phyloP scores from a whole-genome alignment of 2,329 filamentous ascomycete genomes.

The Juglanconis oblonga region DNA sequence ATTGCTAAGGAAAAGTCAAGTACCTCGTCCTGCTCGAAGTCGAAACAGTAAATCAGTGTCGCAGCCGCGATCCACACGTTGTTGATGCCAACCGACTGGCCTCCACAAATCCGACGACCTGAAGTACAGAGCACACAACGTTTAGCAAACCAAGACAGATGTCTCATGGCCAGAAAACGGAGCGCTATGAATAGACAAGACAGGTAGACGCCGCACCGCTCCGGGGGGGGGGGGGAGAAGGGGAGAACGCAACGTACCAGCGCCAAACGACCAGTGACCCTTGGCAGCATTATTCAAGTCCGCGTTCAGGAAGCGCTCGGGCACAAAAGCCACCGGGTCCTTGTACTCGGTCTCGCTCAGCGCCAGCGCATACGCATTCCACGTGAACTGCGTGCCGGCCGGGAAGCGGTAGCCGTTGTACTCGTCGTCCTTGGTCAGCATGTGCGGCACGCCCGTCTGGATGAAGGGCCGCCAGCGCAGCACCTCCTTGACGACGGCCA shows the following conservation, averaged over 20 bases:
- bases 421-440: slow-evolving; percentile 25
- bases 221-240: too few relatives aligned
- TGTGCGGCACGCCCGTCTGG: slow-evolving; percentile 32
- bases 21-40: slow-evolving; percentile 17
- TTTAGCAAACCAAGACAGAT: too few relatives aligned
- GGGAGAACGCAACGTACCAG: slow-evolving; percentile 17
- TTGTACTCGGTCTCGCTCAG: not conserved
- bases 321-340: not conserved
- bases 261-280: slow-evolving; percentile 33
- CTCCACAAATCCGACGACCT: slow-evolving; percentile 31
- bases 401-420: slow-evolving; percentile 20
- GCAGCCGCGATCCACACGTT: slow-evolving; percentile 30
- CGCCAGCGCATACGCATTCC: not conserved
- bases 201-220: not conserved
- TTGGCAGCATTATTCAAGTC: slow-evolving; percentile 23
- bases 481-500: slow-evolving; percentile 24
- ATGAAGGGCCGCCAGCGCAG: slow-evolving; percentile 26
- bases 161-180: too few relatives aligned
- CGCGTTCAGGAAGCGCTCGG: not conserved
- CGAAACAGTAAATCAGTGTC: slow-evolving; percentile 28
- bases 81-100: slow-evolving; percentile 29
- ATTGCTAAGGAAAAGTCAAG: not conserved
- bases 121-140: too few relatives aligned
- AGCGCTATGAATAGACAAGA: not conserved
- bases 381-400: slow-evolving; percentile 9